Conservation (phyloP, 352 stramenopile species). For the Pythium folliculosum region DNA sequence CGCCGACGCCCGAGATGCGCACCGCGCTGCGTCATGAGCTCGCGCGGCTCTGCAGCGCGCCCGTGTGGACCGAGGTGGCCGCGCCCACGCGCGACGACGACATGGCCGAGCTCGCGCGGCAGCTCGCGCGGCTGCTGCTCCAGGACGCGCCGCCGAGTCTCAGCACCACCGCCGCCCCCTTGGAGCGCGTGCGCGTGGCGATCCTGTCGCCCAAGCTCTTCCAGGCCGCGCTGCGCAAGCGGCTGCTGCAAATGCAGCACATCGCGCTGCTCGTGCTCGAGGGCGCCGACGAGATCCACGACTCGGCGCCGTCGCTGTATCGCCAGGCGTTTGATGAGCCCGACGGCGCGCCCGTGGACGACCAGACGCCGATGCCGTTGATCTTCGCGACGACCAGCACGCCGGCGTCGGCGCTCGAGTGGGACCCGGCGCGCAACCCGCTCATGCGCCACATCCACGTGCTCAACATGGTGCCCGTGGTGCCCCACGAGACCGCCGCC, state of each 20-base stretch:
- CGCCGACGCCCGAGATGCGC: conserved; percentile 34
- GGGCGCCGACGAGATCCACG: conserved; percentile 63
- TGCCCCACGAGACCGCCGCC: conserved; percentile 25
- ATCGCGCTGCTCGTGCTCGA: conserved; percentile 66
- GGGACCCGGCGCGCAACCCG: conserved; percentile 46
- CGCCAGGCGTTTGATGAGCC: conserved; percentile 35
- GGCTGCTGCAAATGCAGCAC: conserved; percentile 25
- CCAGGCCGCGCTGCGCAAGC: conserved; percentile 41
- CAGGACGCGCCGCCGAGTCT: background rate
- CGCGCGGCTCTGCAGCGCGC: conserved; percentile 43
- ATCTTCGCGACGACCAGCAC: conserved; percentile 66
- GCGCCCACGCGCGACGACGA: too few species aligned
- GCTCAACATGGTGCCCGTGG: conserved; percentile 58
- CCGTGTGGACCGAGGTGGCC: conserved; percentile 36
- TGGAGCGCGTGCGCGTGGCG: conserved; percentile 30
- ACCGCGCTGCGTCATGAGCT: conserved; percentile 40
- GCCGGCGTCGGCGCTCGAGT: conserved; percentile 55
- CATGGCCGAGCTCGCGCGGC: background rate
- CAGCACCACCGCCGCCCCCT: background rate
- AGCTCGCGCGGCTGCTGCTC: background rate
- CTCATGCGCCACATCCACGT: conserved; percentile 64
- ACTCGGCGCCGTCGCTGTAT: conserved; percentile 63
- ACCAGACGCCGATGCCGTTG: conserved; percentile 15
- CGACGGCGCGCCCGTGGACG: background rate
- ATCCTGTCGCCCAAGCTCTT: conserved; percentile 54